Evolutionary conservation across 169 alveolate species (phyloP).

Genomic region (Plasmodium cynomolgi): DNA sequence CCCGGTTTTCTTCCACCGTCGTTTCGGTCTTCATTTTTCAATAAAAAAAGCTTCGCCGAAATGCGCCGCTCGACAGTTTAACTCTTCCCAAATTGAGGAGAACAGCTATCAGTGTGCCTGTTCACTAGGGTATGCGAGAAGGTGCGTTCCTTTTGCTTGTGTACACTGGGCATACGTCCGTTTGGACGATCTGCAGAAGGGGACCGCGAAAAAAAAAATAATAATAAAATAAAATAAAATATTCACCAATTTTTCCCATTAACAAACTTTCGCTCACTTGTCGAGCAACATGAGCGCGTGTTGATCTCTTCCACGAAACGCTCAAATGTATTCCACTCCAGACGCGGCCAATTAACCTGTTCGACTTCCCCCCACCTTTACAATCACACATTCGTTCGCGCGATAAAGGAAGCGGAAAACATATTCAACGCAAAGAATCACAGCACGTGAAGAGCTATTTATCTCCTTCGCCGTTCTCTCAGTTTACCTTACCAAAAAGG

Average conservation of each 20-base stretch:
- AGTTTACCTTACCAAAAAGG: not conserved
- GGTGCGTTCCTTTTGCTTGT: not conserved
- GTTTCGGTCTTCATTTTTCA: constrained; percentile 53
- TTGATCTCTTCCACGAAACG: not conserved
- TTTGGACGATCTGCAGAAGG: not conserved
- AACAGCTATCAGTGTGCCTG: not conserved
- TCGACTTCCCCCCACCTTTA: not conserved
- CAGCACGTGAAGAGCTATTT: not conserved
- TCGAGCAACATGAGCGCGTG: not conserved
- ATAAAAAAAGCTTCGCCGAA: not conserved
- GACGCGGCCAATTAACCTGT: not conserved
- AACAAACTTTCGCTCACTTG: not conserved
- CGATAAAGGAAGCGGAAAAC: not conserved
- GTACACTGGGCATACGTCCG: not conserved
- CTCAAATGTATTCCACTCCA: not conserved
- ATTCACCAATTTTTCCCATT: not conserved
- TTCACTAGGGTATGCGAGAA: not conserved
- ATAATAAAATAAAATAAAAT: not conserved
- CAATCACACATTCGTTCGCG: not conserved
- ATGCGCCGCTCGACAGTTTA: not conserved
- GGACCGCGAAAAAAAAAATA: not conserved
- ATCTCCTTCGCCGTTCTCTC: not conserved
- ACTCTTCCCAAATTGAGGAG: not conserved
- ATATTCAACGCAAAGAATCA: not conserved
- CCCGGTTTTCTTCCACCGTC: constrained; percentile 79